phyloP scores from a whole-genome alignment of 805 yeast genomes.

The Tetrapisispora namnaoensis region DNA sequence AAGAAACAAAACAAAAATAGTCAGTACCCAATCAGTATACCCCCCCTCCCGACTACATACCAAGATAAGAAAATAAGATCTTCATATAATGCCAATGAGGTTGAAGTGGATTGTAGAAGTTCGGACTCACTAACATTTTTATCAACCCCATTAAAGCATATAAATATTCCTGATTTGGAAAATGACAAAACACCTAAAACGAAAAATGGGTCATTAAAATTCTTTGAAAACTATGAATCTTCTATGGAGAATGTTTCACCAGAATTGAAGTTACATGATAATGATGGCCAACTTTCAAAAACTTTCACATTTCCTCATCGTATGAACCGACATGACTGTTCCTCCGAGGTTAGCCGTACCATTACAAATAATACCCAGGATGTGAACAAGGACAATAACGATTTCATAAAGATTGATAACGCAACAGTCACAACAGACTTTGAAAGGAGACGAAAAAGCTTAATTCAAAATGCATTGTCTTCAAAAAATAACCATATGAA shows the following conservation, averaged over 20 bases:
- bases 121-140: slow-evolving; percentile 16
- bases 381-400: slow-evolving; percentile 2
- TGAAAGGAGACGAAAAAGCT: slow-evolving; percentile 16
- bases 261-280: not conserved
- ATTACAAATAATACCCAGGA: not conserved
- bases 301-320: slow-evolving; percentile 16
- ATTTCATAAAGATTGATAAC: slow-evolving; percentile 13
- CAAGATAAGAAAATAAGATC: not conserved
- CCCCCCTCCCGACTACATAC: not conserved
- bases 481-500: slow-evolving; percentile 4
- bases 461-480: slow-evolving; percentile 7
- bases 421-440: slow-evolving; percentile 8
- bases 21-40: not conserved
- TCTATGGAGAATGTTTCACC: not conserved
- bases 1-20: not conserved
- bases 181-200: slow-evolving; percentile 9
- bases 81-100: not conserved
- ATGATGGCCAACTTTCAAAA: not conserved
- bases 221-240: slow-evolving; percentile 16
- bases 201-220: slow-evolving; percentile 15
- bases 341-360: not conserved
- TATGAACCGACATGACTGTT: not conserved
- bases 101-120: not conserved
- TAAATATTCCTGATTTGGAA: slow-evolving; percentile 21
- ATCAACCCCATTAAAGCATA: slow-evolving; percentile 22